Evolutionary conservation across 768 basidiomycete genomes (phyloP), one percentile per base, ranked within the genome.

Genomic region (Mycena rosella): DNA sequence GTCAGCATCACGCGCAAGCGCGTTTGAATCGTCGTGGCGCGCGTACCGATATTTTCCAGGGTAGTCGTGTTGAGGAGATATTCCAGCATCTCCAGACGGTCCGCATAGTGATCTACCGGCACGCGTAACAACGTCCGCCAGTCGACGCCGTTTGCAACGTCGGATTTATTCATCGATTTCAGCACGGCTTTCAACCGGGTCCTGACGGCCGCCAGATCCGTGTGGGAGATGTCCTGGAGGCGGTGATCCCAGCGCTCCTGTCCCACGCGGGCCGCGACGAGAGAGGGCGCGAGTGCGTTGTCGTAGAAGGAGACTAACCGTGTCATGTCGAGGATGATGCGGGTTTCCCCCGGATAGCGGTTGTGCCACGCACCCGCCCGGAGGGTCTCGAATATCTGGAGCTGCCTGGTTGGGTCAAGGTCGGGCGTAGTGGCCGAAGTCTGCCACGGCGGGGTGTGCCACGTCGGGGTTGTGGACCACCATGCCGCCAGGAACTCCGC

Each of bases 281-380:
- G 60, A 1, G 77, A 78, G 10, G 79, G 78, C 0, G 40, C 72
- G 3, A 80, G 75, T 29, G 70, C 40, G 13, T 73, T 76, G 56
- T 82, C 78, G n/a, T 82, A 82, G 66, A 82, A 77, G 1, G 81
- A 82, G 5, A 81, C 61, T 10, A 81, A 36, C 24, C 75, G 62
- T 15, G 78, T 42, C 17, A 79, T 70, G 47, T 82, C 78, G 34
- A 82, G 57, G 24, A 75, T 69, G 30, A 82, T 44, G 0, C 79
- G 78, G 0, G 74, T 77, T 56, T 82, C 79, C 3, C 80, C 81
- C 4, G 81, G 81, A 65, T 76, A 76, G 38, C 38, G 73, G 38
- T 75, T 73, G 38, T 82, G 74, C 76, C 81, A 78, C 36, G 72
- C 62, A n/a, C 75, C 78, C 3, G 78, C 40, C 51, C 48, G 69